A percentile compares a stretch with the other conserved stretches of the same genome.
Conservation (phyloP, 148 eudicot species). For the Rhododendron molle region DNA sequence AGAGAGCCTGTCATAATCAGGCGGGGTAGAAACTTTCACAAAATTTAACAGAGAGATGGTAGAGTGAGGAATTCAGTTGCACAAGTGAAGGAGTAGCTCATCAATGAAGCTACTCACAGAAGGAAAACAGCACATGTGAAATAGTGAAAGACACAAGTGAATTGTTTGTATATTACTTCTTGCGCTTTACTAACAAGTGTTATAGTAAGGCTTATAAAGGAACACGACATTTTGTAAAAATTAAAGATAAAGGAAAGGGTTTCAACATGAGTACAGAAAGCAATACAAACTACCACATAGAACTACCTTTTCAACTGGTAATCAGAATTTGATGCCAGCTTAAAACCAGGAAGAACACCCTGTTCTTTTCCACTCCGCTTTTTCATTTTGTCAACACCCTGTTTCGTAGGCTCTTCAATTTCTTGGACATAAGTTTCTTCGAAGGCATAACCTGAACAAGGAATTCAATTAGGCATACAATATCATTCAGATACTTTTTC, state of each 20-base stretch:
- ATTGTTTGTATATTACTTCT: neutral
- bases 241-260: neutral
- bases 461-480: neutral
- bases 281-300: neutral
- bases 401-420: conserved; percentile 55
- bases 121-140: neutral
- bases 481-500: neutral
- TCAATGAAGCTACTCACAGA: neutral
- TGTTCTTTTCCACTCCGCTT: conserved; percentile 32
- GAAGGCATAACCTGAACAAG: conserved; percentile 53
- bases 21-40: neutral
- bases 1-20: neutral
- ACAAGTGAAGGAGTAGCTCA: neutral
- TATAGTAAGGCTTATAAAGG: neutral
- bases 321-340: conserved; percentile 55
- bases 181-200: neutral
- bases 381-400: conserved; percentile 34
- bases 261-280: conserved; percentile 2
- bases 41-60: neutral
- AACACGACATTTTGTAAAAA: neutral
- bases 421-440: conserved; percentile 65
- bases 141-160: neutral
- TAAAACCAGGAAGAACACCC: conserved; percentile 70
- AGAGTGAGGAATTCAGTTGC: neutral
- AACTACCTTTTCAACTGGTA: conserved; percentile 65